Evolutionary conservation across 2,329 filamentous ascomycete genomes (phyloP).

Genomic region (Nemania sp.): DNA sequence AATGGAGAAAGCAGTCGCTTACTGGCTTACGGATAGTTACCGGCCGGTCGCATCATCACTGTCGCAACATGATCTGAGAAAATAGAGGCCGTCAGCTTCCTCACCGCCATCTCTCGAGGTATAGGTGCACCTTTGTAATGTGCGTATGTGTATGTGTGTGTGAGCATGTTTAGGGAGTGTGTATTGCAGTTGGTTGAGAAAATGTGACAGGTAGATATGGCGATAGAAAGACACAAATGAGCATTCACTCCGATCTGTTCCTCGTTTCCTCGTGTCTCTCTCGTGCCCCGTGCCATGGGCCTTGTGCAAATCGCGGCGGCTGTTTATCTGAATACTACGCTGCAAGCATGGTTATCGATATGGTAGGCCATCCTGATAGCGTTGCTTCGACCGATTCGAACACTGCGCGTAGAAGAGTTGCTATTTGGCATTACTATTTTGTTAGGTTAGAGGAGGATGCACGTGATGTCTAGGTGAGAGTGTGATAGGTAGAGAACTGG

Average conservation of each 20-base stretch:
- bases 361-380: conserved; percentile 12
- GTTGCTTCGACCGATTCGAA: conserved; percentile 12
- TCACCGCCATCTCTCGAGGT: conserved; percentile 17
- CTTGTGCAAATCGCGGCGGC: neutral
- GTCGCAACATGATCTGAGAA: conserved; percentile 13
- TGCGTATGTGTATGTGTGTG: neutral
- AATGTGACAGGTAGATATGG: conserved; percentile 7
- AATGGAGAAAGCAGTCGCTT: conserved; percentile 16
- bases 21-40: conserved; percentile 7
- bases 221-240: conserved; percentile 13
- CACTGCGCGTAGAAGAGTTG: no score
- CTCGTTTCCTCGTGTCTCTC: no score
- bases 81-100: conserved; percentile 8
- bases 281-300: conserved; percentile 1
- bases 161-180: no score
- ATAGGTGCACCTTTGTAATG: neutral
- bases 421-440: no score
- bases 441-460: conserved; percentile 10
- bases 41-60: conserved; percentile 16
- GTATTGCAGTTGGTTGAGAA: no score
- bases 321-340: conserved; percentile 18
- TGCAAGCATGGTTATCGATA: conserved; percentile 18
- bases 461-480: conserved; percentile 19
- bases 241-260: no score
- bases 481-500: neutral